Conservation (phyloP, 2,329 filamentous ascomycete species). For the Macrophomina tecta region DNA sequence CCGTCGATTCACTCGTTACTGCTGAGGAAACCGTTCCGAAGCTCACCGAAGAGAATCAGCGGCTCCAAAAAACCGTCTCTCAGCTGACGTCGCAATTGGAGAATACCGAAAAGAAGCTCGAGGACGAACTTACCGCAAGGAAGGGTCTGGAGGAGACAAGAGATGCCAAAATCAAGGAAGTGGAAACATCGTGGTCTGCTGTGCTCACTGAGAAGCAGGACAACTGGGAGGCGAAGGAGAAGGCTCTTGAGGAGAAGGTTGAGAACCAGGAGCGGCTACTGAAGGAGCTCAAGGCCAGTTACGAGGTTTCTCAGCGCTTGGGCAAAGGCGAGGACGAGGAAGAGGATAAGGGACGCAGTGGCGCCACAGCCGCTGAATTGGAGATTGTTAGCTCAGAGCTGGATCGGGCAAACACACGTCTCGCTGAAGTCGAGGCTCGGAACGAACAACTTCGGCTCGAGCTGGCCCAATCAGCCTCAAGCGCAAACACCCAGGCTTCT, state of each 20-base stretch:
- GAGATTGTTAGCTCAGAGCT: conserved; percentile 92
- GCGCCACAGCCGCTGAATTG: conserved; percentile 85
- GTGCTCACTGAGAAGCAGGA: conserved; percentile 92
- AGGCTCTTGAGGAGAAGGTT: conserved; percentile 86
- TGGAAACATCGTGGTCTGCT: conserved; percentile 87
- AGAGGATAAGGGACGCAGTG: conserved; percentile 61
- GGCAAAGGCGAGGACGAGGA: conserved; percentile 73
- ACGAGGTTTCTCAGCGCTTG: conserved; percentile 92
- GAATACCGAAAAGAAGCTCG: conserved; percentile 78
- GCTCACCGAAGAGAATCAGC: conserved; percentile 84
- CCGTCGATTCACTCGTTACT: conserved; percentile 89
- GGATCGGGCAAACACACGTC: conserved; percentile 82
- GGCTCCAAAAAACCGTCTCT: conserved; percentile 79
- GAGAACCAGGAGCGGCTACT: conserved; percentile 91
- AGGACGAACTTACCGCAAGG: conserved; percentile 74
- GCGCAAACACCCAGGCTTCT: conserved; percentile 65
- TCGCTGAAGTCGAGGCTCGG: conserved; percentile 89
- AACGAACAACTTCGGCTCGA: conserved; percentile 94
- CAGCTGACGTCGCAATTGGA: conserved; percentile 82
- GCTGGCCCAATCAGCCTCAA: conserved; percentile 84
- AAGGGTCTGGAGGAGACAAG: conserved; percentile 78
- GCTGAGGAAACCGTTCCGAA: conserved; percentile 92
- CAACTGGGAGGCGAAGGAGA: conserved; percentile 96
- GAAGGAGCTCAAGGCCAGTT: conserved; percentile 95
- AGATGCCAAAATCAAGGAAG: conserved; percentile 82